phyloP scores from a whole-genome alignment of 1,284 basidiomycete genomes.

The Anthracocystis walkeri region DNA sequence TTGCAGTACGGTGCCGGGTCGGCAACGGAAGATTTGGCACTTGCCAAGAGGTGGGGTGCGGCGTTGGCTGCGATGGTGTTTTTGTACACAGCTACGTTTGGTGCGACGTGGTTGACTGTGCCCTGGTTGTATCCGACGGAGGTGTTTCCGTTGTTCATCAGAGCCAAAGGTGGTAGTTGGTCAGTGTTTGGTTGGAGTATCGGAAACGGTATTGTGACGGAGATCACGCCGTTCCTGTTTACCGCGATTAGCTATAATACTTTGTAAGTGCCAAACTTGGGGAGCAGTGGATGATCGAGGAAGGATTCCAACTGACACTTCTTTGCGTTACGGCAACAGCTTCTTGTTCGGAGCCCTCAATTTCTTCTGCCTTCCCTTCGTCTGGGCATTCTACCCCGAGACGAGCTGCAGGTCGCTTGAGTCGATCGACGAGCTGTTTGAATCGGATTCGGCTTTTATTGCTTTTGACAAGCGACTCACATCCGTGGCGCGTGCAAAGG shows the following conservation, averaged over 20 bases:
- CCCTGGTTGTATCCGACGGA: constrained; percentile 41
- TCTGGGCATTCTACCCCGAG: constrained; percentile 39
- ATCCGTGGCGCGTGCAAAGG: constrained; percentile 2
- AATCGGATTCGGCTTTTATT: constrained; percentile 26
- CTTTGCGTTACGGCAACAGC: constrained; percentile 3
- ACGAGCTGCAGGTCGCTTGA: constrained; percentile 40
- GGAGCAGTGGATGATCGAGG: too few relatives aligned
- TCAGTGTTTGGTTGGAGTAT: constrained; percentile 35
- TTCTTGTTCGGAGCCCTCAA: constrained; percentile 39
- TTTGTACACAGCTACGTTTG: constrained; percentile 35
- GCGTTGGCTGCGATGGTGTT: constrained; percentile 39
- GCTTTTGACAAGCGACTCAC: constrained; percentile 26
- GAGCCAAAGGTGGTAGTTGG: constrained; percentile 31
- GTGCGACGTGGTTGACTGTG: constrained; percentile 15
- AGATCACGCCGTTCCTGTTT: constrained; percentile 41
- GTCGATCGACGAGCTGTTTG: constrained; percentile 43
- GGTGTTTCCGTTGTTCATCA: constrained; percentile 34
- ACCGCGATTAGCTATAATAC: constrained; percentile 41
- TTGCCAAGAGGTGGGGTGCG: constrained; percentile 35
- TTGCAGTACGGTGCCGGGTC: constrained; percentile 31
- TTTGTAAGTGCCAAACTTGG: constrained; percentile 25
- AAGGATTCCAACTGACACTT: too few relatives aligned
- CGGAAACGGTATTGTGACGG: constrained; percentile 37
- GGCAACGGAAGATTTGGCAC: constrained; percentile 8
- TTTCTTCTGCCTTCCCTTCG: constrained; percentile 40